Evolutionary conservation across 169 alveolate species (phyloP).

Genomic region (Eimeria sp.): DNA sequence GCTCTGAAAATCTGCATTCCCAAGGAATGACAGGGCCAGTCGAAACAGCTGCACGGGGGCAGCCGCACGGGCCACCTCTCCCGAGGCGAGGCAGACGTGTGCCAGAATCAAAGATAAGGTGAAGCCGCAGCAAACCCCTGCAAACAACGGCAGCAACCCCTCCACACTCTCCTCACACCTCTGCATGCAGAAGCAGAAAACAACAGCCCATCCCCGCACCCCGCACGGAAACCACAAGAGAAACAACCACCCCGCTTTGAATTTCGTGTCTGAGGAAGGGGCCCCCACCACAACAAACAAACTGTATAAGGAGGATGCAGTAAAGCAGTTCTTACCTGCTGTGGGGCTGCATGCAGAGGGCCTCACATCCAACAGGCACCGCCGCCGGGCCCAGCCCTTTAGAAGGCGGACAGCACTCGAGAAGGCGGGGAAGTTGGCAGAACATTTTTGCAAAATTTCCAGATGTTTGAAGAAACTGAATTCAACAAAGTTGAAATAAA

Average conservation of each 20-base stretch:
- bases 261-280: too few species aligned
- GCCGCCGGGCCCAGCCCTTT: constrained; percentile 78
- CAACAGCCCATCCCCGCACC: neutral
- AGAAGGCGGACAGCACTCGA: constrained; percentile 43
- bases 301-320: too few species aligned
- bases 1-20: constrained; percentile 36
- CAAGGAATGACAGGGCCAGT: constrained; percentile 67
- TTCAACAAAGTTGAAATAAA: neutral
- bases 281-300: too few species aligned
- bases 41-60: constrained; percentile 64
- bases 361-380: constrained; percentile 40
- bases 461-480: constrained; percentile 23
- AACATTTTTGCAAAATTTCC: constrained; percentile 27
- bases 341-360: constrained; percentile 25
- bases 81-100: constrained; percentile 58
- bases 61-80: constrained; percentile 43
- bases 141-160: neutral
- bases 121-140: constrained; percentile 70
- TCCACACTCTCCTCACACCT: neutral
- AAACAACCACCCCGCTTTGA: neutral
- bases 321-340: constrained; percentile 3
- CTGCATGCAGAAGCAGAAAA: neutral
- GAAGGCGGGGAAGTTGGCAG: constrained; percentile 50
- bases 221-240: neutral
- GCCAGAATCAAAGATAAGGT: constrained; percentile 70